These are phyloP conservation scores for Apiosordaria backusii DNA, from an alignment of 495 filamentous ascomycete genomes.

Conservation along the genomic window DNA sequence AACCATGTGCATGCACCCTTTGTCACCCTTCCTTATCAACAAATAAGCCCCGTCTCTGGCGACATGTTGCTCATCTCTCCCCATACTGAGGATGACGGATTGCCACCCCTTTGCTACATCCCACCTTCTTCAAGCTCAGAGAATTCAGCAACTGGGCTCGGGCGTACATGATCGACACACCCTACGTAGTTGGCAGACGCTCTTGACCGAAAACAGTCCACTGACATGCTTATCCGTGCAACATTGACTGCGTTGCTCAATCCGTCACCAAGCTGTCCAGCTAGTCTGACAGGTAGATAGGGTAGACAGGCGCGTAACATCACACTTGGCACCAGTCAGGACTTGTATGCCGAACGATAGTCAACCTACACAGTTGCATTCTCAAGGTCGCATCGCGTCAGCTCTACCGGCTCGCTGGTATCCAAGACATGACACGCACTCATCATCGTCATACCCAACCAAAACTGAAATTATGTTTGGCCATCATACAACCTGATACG, in stretches of 20 bases:
- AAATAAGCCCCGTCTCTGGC: too few relatives aligned
- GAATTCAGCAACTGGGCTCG: too few relatives aligned
- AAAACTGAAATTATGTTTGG: too few relatives aligned
- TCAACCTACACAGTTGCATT: background rate
- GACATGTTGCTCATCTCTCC: too few relatives aligned
- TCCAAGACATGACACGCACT: background rate
- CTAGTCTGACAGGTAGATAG: background rate
- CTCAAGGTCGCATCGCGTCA: background rate
- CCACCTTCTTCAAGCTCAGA: background rate
- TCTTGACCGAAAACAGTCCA: background rate
- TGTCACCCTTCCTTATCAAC: too few relatives aligned
- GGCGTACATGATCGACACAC: background rate
- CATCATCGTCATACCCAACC: background rate
- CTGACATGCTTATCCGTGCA: background rate
- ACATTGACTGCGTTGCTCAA: background rate
- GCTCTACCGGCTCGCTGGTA: background rate
- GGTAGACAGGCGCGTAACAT: background rate
- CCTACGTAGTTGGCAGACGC: background rate
- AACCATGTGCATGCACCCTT: too few relatives aligned
- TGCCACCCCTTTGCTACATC: too few relatives aligned
- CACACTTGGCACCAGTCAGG: background rate
- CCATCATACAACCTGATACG: too few relatives aligned
- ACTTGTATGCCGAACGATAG: background rate
- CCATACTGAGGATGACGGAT: too few relatives aligned
- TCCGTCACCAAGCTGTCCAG: background rate